phyloP scores from a whole-genome alignment of 169 alveolate species.

The Blepharisma undulans region DNA sequence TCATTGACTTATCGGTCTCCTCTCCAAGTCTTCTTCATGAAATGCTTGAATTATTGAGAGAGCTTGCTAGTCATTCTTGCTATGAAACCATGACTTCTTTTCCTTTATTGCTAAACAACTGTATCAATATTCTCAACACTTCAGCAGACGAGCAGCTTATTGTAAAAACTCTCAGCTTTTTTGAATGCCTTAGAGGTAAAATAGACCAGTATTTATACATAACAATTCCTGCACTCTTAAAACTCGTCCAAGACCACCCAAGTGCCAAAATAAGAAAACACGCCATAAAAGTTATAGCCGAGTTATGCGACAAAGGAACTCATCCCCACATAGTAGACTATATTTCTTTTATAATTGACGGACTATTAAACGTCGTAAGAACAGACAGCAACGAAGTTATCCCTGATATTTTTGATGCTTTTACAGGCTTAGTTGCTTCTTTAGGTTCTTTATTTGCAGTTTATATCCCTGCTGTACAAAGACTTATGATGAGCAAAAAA shows the following conservation, averaged over 20 bases:
- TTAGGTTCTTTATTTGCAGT: conserved; percentile 29
- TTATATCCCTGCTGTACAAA: conserved; percentile 35
- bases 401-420: background rate
- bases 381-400: conserved; percentile 7
- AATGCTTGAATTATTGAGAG: conserved; percentile 24
- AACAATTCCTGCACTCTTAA: conserved; percentile 41
- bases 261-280: background rate
- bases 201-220: conserved; percentile 36
- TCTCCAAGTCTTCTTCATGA: background rate
- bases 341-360: conserved; percentile 27
- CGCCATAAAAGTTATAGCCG: conserved; percentile 4
- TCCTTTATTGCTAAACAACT: background rate
- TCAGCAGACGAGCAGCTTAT: conserved; percentile 2
- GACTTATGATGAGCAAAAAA: conserved; percentile 1
- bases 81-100: conserved; percentile 13
- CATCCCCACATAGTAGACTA: conserved; percentile 36
- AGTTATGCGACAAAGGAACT: conserved; percentile 7
- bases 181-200: conserved; percentile 34
- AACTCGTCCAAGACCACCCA: conserved; percentile 37
- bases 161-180: conserved; percentile 1
- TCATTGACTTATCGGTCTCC: conserved; percentile 23
- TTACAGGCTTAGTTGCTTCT: background rate
- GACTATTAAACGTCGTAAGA: background rate
- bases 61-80: conserved; percentile 29
- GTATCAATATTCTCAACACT: conserved; percentile 12